Conservation (phyloP, 208 protist species). For the Lotmaria passim region DNA sequence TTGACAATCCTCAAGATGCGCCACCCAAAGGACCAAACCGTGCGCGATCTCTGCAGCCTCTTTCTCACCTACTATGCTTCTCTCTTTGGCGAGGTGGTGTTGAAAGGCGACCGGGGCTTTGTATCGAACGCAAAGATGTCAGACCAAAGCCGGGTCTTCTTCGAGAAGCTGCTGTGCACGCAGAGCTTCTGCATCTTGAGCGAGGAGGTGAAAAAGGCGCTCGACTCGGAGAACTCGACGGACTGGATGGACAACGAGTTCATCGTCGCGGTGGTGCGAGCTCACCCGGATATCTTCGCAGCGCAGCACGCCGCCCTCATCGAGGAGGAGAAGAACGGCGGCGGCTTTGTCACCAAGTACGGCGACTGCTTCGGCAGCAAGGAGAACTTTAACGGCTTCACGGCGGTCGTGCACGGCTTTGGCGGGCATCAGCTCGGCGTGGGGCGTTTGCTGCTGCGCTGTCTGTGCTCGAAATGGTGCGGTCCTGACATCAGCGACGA, state of each 20-base stretch:
- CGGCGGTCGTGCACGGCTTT: slow-evolving; percentile 73
- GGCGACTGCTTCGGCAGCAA: slow-evolving; percentile 73
- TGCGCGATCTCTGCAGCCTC: slow-evolving; percentile 76
- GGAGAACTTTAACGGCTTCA: slow-evolving; percentile 63
- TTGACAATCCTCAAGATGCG: slow-evolving; percentile 61
- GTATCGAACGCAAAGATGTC: slow-evolving; percentile 28
- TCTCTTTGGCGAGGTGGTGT: slow-evolving; percentile 66
- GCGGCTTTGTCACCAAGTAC: slow-evolving; percentile 61
- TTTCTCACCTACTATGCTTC: slow-evolving; percentile 84
- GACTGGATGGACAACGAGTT: slow-evolving; percentile 89
- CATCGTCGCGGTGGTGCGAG: slow-evolving; percentile 75
- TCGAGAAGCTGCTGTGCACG: slow-evolving; percentile 58
- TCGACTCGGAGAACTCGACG: slow-evolving; percentile 44
- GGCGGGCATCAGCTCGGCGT: slow-evolving; percentile 60
- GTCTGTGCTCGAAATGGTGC: slow-evolving; percentile 35
- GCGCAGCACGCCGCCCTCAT: slow-evolving; percentile 59
- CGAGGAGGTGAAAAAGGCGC: slow-evolving; percentile 56
- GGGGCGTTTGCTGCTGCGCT: slow-evolving; percentile 26
- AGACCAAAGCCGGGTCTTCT: slow-evolving; percentile 41
- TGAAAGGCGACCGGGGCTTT: slow-evolving; percentile 42
- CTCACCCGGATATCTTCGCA: slow-evolving; percentile 51
- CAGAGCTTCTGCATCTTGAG: slow-evolving; percentile 73
- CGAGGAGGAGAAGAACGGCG: slow-evolving; percentile 62
- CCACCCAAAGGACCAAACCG: slow-evolving; percentile 59
- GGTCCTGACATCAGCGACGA: slow-evolving; percentile 20